Evolutionary conservation across 306 rosid genomes (phyloP).

Genomic region (Cajanus cajan): DNA sequence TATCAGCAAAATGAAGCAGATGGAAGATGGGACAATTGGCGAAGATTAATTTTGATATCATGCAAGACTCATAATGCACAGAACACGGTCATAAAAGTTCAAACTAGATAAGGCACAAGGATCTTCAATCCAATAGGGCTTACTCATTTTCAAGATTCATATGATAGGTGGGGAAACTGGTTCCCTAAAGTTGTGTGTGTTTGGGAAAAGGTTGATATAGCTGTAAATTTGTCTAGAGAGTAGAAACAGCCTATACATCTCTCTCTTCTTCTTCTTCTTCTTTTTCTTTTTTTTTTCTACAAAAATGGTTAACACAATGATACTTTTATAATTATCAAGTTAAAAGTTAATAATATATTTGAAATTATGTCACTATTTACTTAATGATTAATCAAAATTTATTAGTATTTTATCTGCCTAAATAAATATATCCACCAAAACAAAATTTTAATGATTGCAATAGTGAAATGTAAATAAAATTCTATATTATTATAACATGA

Average conservation of each 20-base stretch:
- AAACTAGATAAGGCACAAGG: conserved; percentile 2
- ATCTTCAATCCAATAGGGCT: conserved; percentile 36
- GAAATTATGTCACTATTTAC: no score
- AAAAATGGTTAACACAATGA: no score
- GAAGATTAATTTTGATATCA: conserved; percentile 35
- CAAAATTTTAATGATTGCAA: background rate
- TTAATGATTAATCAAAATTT: no score
- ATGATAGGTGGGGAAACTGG: background rate
- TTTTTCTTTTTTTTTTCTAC: no score
- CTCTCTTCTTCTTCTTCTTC: no score
- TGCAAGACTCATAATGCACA: conserved; percentile 22
- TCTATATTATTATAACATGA: no score
- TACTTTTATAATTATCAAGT: no score
- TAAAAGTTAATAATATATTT: no score
- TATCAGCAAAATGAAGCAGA: conserved; percentile 26
- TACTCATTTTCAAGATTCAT: conserved; percentile 28
- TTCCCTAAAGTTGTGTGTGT: conserved; percentile 18
- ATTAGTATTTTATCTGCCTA: no score
- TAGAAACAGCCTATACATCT: background rate
- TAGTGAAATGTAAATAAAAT: no score
- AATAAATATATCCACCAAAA: no score
- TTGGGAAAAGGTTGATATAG: conserved; percentile 1
- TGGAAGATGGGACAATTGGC: conserved; percentile 39
- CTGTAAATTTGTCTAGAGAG: background rate
- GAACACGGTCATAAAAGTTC: conserved; percentile 2